Conservation (phyloP, 306 rosid species). For the Parietaria judaica region DNA sequence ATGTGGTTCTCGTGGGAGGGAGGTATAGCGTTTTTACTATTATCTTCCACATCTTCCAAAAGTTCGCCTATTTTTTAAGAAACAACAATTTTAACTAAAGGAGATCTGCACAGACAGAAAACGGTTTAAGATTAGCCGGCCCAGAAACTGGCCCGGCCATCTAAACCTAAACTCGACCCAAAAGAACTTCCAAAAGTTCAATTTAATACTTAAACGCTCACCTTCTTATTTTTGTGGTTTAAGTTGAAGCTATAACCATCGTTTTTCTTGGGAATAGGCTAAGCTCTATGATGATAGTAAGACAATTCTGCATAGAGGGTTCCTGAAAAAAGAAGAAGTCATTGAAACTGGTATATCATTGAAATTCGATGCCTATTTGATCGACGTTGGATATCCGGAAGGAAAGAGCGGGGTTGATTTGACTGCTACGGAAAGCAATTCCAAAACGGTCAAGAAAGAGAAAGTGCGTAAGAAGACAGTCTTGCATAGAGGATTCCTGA, state of each 20-base stretch:
- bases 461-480: neutral
- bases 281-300: constrained; percentile 51
- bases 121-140: no score
- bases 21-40: constrained; percentile 35
- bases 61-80: no score
- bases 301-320: constrained; percentile 46
- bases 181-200: no score
- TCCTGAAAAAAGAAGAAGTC: constrained; percentile 51
- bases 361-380: constrained; percentile 53
- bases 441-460: constrained; percentile 6
- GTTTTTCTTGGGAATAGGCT: constrained; percentile 30
- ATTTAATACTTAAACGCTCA: no score
- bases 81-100: no score
- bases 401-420: constrained; percentile 33
- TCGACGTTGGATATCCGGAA: constrained; percentile 53
- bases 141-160: no score
- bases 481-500: constrained; percentile 49
- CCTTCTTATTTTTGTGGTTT: constrained; percentile 13
- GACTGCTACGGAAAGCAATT: neutral
- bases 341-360: constrained; percentile 45
- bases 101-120: no score
- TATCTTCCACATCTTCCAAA: neutral
- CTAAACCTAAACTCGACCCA: no score
- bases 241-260: constrained; percentile 2
- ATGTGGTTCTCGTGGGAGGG: constrained; percentile 48